phyloP scores from a whole-genome alignment of 2,329 filamentous ascomycete species.

The Chaetomium olivaceum region DNA sequence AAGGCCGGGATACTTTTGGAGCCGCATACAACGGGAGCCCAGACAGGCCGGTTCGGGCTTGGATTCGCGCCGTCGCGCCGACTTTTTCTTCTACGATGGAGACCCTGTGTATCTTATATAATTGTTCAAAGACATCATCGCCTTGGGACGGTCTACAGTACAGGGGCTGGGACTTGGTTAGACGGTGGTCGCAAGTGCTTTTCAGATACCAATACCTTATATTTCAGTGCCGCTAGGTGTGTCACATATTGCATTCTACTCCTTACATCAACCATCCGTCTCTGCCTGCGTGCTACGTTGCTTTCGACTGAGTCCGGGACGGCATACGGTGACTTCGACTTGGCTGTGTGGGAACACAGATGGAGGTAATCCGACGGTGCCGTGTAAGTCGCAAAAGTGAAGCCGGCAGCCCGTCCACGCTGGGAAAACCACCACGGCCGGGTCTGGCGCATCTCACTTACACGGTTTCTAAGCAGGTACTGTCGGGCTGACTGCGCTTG shows the following conservation, averaged over 20 bases:
- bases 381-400: background rate
- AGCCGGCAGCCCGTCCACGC: background rate
- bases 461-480: background rate
- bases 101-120: background rate
- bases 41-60: conserved; percentile 11
- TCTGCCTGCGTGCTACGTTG: background rate
- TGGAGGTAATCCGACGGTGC: background rate
- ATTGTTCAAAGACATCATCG: background rate
- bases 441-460: background rate
- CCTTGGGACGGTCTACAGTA: background rate
- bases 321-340: background rate
- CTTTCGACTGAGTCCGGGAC: background rate
- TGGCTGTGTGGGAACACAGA: background rate
- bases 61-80: conserved; percentile 2
- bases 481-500: background rate
- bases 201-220: conserved; percentile 16
- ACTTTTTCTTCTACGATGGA: background rate
- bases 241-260: background rate
- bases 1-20: background rate
- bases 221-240: background rate
- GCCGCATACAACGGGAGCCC: background rate
- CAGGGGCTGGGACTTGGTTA: background rate
- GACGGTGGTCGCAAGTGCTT: conserved; percentile 9
- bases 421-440: background rate
- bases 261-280: too few relatives aligned